A percentile compares a stretch with the other conserved stretches of the same genome.
phyloP scores from a whole-genome alignment of 805 yeast species.

The Starmerella riodocensis region DNA sequence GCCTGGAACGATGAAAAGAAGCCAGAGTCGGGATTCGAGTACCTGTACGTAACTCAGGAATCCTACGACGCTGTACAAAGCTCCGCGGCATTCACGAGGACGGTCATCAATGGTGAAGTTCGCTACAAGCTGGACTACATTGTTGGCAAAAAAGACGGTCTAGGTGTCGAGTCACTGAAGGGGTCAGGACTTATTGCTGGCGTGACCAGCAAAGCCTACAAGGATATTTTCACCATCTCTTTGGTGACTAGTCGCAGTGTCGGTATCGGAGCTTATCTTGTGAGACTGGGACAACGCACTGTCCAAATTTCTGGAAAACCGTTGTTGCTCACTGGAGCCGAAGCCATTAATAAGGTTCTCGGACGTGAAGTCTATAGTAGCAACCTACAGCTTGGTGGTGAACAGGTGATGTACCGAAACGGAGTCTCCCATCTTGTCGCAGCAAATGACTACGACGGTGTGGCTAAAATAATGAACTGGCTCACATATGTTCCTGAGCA shows the following conservation, averaged over 20 bases:
- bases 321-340: slow-evolving; percentile 96
- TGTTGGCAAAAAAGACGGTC: slow-evolving; percentile 88
- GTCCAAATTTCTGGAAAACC: slow-evolving; percentile 99
- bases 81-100: slow-evolving; percentile 30
- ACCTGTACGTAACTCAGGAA: slow-evolving; percentile 67
- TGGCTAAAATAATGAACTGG: slow-evolving; percentile 89
- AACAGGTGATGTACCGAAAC: slow-evolving; percentile 94
- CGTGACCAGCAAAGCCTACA: slow-evolving; percentile 93
- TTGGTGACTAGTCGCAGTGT: slow-evolving; percentile 98
- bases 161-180: slow-evolving; percentile 96
- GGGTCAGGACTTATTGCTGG: slow-evolving; percentile 99
- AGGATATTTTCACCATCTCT: slow-evolving; percentile 94
- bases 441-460: slow-evolving; percentile 93
- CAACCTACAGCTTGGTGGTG: slow-evolving; percentile 96
- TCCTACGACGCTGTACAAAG: slow-evolving; percentile 38
- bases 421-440: slow-evolving; percentile 98
- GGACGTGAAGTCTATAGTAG: slow-evolving; percentile 97
- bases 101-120: slow-evolving; percentile 74
- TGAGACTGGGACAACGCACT: slow-evolving; percentile 96
- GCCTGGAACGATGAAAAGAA: slow-evolving; percentile 74
- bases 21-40: slow-evolving; percentile 78
- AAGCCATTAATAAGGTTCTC: slow-evolving; percentile 89
- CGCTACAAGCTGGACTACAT: slow-evolving; percentile 72
- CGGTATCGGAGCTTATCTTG: slow-evolving; percentile 98
- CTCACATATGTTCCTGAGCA: slow-evolving; percentile 85